A percentile compares a stretch with the other conserved stretches of the same genome.
Conservation (phyloP, 345 rosid genomes). For the Hibiscus mutabilis region DNA sequence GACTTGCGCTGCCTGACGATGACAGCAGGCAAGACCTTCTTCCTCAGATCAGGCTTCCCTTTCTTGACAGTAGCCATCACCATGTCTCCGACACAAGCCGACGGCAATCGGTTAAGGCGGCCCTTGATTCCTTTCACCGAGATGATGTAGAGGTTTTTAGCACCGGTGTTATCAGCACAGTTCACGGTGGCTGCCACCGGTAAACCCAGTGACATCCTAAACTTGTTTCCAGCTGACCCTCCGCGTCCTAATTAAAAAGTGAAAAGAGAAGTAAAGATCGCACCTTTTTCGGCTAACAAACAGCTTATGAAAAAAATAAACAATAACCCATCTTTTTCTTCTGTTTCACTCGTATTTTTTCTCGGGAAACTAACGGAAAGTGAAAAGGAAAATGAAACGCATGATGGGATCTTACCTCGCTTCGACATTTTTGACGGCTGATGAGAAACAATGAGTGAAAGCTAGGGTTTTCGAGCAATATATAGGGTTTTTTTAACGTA, state of each 20-base stretch:
- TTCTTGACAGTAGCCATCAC: not conserved
- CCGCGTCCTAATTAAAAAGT: not conserved
- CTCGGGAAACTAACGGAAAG: not conserved
- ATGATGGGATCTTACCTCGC: conserved; percentile 41
- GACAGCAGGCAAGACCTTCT: not conserved
- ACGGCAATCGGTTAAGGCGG: not conserved
- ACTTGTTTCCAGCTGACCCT: not conserved
- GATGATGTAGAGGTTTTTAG: not conserved
- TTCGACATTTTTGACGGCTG: conserved; percentile 73
- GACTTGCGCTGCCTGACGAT: not conserved
- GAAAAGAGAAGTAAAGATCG: not conserved
- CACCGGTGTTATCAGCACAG: not conserved
- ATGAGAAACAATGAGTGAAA: not conserved
- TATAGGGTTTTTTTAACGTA: not conserved
- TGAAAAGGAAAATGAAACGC: not conserved
- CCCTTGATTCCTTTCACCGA: not conserved
- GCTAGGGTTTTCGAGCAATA: conserved; percentile 23
- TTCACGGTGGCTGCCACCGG: not conserved
- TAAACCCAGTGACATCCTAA: not conserved
- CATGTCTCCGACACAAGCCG: not conserved
- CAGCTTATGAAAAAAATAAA: not conserved
- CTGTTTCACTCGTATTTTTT: not conserved
- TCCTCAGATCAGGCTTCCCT: not conserved
- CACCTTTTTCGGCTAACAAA: not conserved
- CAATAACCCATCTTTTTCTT: not conserved